Percentiles rank a stretch among this genome's conserved stretches.
Conservation (phyloP, 345 rosid species). For the Passiflora organensis region DNA sequence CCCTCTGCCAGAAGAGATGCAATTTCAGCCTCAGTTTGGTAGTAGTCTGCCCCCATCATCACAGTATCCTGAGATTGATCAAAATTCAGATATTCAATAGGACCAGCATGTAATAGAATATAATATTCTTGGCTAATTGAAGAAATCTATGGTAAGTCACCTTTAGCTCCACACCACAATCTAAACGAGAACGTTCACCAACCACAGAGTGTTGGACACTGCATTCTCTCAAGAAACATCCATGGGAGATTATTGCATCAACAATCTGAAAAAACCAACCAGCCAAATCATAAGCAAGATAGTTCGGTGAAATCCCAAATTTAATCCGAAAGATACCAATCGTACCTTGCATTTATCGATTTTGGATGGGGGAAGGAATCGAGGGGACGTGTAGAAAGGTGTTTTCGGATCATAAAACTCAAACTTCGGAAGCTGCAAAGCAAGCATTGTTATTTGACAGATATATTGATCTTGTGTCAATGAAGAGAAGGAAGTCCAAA, state of each 20-base stretch:
- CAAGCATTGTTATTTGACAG: neutral
- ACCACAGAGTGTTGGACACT: constrained; percentile 64
- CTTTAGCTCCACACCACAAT: constrained; percentile 79
- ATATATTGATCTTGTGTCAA: neutral
- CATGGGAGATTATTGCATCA: constrained; percentile 84
- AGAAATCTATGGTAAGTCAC: constrained; percentile 25
- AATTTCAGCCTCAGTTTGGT: constrained; percentile 90
- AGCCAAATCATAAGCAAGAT: constrained; percentile 16
- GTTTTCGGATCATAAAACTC: constrained; percentile 84
- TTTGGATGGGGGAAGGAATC: constrained; percentile 85
- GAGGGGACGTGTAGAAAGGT: constrained; percentile 90
- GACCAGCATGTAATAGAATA: neutral
- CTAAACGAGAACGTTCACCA: constrained; percentile 89
- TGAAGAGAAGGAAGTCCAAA: neutral
- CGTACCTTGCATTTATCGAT: constrained; percentile 72
- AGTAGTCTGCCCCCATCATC: constrained; percentile 87
- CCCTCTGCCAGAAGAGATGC: constrained; percentile 82
- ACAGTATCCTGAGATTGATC: constrained; percentile 58
- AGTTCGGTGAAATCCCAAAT: constrained; percentile 8
- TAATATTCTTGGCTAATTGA: neutral
- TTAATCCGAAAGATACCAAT: constrained; percentile 2
- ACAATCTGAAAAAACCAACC: constrained; percentile 43
- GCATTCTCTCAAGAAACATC: constrained; percentile 93
- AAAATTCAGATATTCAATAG: neutral
- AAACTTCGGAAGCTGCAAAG: constrained; percentile 61